Conservation (phyloP, 768 basidiomycete species). For the Pisolithus marmoratus region DNA sequence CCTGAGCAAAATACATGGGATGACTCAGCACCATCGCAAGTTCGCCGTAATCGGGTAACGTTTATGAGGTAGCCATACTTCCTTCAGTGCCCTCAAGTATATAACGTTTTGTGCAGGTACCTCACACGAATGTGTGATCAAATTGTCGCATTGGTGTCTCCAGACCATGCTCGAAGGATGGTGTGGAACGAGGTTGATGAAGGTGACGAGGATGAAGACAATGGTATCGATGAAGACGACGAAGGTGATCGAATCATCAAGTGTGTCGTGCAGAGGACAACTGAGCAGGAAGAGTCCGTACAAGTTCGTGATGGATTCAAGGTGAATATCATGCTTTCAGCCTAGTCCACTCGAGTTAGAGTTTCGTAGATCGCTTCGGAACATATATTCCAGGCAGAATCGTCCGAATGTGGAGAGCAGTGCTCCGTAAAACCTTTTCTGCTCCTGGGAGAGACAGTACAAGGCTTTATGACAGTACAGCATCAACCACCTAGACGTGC, state of each 20-base stretch:
- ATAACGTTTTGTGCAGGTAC: slow-evolving; percentile 37
- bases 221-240: slow-evolving; percentile 4
- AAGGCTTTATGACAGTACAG: slow-evolving; percentile 27
- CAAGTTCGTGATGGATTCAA: slow-evolving; percentile 35
- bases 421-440: slow-evolving; percentile 18
- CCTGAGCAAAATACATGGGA: slow-evolving; percentile 57
- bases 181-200: slow-evolving; percentile 37
- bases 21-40: slow-evolving; percentile 39
- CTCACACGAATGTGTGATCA: slow-evolving; percentile 58
- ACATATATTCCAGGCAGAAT: slow-evolving; percentile 3
- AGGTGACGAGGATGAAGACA: slow-evolving; percentile 28
- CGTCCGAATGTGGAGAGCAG: slow-evolving; percentile 6
- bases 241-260: slow-evolving; percentile 35
- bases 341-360: not conserved
- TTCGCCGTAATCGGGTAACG: slow-evolving; percentile 48
- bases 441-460: slow-evolving; percentile 28
- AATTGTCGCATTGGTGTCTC: slow-evolving; percentile 43
- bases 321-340: slow-evolving; percentile 19
- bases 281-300: slow-evolving; percentile 48
- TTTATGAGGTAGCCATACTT: slow-evolving; percentile 48
- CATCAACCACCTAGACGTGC: slow-evolving; percentile 10
- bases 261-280: slow-evolving; percentile 45
- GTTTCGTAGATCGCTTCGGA: slow-evolving; percentile 5
- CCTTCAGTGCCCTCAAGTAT: not conserved
- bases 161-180: slow-evolving; percentile 39